Percentiles rank a stretch among this genome's conserved stretches.
Conservation (phyloP, 768 basidiomycete species). For the Tulasnella sp. region DNA sequence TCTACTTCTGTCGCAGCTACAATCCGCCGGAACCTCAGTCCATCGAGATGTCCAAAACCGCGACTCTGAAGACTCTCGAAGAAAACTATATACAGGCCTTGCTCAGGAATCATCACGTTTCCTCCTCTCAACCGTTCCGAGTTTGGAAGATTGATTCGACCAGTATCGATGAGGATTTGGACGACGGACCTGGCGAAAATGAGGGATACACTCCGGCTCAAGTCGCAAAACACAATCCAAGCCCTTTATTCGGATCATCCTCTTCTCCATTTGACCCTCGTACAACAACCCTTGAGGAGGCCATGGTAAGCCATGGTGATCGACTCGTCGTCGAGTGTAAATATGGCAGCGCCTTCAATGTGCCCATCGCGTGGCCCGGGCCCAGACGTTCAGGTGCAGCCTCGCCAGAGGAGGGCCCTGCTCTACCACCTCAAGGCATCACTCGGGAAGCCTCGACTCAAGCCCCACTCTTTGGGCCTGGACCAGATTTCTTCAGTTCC, state of each 20-base stretch:
- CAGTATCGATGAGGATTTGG: constrained; percentile 38
- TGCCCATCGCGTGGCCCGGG: constrained; percentile 37
- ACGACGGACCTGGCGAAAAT: constrained; percentile 18
- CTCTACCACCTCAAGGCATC: constrained; percentile 31
- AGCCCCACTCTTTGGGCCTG: constrained; percentile 49
- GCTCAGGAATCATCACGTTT: background rate
- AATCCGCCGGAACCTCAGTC: constrained; percentile 38
- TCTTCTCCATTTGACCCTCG: constrained; percentile 35
- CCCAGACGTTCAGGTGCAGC: constrained; percentile 33
- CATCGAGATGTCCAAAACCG: constrained; percentile 52
- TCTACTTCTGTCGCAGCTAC: constrained; percentile 39
- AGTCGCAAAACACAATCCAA: constrained; percentile 14
- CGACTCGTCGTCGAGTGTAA: constrained; percentile 75
- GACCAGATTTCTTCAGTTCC: constrained; percentile 51
- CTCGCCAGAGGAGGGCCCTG: constrained; percentile 29
- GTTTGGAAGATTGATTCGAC: constrained; percentile 52
- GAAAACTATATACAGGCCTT: constrained; percentile 32
- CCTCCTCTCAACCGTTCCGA: constrained; percentile 38
- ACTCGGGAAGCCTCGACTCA: constrained; percentile 21
- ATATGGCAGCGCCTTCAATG: constrained; percentile 55
- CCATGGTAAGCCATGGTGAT: constrained; percentile 48
- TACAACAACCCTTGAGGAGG: constrained; percentile 49
- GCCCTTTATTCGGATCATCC: constrained; percentile 16
- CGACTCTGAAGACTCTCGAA: constrained; percentile 47
- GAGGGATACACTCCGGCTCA: constrained; percentile 30